Base-by-base conservation (phyloP, 2,329 filamentous ascomycete species). In the Waltergamsia citrina region DNA sequence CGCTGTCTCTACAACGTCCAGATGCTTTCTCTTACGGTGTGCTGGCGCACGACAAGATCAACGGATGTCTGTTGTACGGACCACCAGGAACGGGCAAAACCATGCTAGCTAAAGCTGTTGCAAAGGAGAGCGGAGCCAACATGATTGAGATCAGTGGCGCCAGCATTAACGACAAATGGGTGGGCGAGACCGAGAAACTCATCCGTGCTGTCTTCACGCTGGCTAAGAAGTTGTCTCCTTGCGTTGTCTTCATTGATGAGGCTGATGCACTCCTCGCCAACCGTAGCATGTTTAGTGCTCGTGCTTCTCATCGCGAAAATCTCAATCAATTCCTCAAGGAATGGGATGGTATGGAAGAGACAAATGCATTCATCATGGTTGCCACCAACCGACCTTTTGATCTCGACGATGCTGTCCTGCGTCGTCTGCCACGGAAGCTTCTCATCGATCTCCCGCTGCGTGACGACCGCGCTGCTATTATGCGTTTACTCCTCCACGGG, bases 11-110 rank as follows among this genome's bases (percentile, higher is more conserved):
- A 5, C 68, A 85, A 33, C 78, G 90, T 0, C 92, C 92, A 0
- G 88, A 96, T 41, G 90, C 88, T n/a, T 98, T 96, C 59, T 80
- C 79, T 9, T 98, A 98, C 46, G 92, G 92, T 57, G 85, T 98
- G 4, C 71, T 98, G 10, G 84, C 87, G 3, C 85, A 79, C 1
- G 88, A 96, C 51, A 84, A 86, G 46, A 93, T 98, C 32, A 85
- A 88, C 0, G 92, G 92, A 11, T 78, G 92, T 31, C 72, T 94
- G 1, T 66, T 94, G 0, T 94, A 94, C 47, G 88, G 87, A 0
- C 87, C 87, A 7, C 88, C 87, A 0, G 87, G 87, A 19, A 87
- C 78, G 3, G 79, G 79, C 38, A 84, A 84, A 54, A 84, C 79
- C 2, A 61, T 83, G 28, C 65, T 83, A 7, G 79, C 78, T 28